These are phyloP conservation scores for apple (Malus domestica) DNA, from an alignment of 306 rosid genomes.

Conservation along the genomic window ASM211411v1 NC_041805.1:6613501-6614000, in stretches of 20 bases:
- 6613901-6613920: not conserved
- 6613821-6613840: slow-evolving; percentile 61
- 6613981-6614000: not conserved
- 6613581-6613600: too few relatives aligned
- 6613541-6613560: too few relatives aligned
- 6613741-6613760: slow-evolving; percentile 4
- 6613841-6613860: slow-evolving; percentile 75
- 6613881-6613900: slow-evolving; percentile 39
- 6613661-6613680: slow-evolving; percentile 43
- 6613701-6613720: slow-evolving; percentile 50
- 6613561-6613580: too few relatives aligned
- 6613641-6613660: too few relatives aligned
- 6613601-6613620: too few relatives aligned
- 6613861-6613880: slow-evolving; percentile 79
- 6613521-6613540: too few relatives aligned
- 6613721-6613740: slow-evolving; percentile 32
- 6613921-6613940: not conserved
- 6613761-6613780: slow-evolving; percentile 39
- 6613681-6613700: slow-evolving; percentile 46
- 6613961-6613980: not conserved
- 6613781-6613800: slow-evolving; percentile 21
- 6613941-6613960: not conserved
- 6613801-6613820: slow-evolving; percentile 15
- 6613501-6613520: too few relatives aligned
- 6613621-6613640: too few relatives aligned